A percentile compares a stretch with the other conserved stretches of the same genome.
These are phyloP conservation scores for Protostelium mycophagum DNA, from an alignment of 78 protist species.

Conservation along the genomic window DNA sequence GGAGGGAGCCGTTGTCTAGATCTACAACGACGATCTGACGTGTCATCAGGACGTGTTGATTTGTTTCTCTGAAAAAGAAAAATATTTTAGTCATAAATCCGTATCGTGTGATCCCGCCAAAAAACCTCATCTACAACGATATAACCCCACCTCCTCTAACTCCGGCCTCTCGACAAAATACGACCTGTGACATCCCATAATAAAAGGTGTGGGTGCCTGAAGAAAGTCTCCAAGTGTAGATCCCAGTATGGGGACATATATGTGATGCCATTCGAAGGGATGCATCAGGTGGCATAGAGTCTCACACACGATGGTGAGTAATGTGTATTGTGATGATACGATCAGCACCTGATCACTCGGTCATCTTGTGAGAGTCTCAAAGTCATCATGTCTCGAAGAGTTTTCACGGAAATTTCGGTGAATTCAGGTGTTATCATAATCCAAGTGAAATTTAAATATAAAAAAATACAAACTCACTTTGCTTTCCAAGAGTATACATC, in stretches of 20 bases:
- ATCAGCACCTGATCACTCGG: constrained; percentile 12
- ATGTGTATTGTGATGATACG: constrained; percentile 18
- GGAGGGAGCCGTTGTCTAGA: constrained; percentile 36
- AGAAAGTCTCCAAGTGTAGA: constrained; percentile 32
- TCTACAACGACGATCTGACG: constrained; percentile 40
- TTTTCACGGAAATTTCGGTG: not conserved
- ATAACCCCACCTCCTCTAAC: not conserved
- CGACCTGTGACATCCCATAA: constrained; percentile 43
- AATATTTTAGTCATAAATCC: too few relatives aligned
- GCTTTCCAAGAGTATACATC: constrained; percentile 18
- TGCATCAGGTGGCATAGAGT: constrained; percentile 22
- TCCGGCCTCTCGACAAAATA: not conserved
- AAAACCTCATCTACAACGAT: not conserved
- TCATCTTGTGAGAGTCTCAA: not conserved
- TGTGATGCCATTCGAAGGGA: constrained; percentile 72
- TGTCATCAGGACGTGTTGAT: not conserved
- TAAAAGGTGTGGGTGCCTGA: constrained; percentile 72
- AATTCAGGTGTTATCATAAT: not conserved
- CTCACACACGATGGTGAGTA: constrained; percentile 48
- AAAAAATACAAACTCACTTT: not conserved
- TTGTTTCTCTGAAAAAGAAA: not conserved
- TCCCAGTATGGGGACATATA: constrained; percentile 58
- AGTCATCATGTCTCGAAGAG: not conserved
- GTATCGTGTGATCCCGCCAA: too few relatives aligned
- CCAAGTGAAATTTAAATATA: not conserved